A percentile compares a stretch with the other conserved stretches of the same genome.
These are phyloP conservation scores for Tolypocladium guangdongense DNA, from an alignment of 2,329 filamentous ascomycete species.

Conservation along the genomic window DNA sequence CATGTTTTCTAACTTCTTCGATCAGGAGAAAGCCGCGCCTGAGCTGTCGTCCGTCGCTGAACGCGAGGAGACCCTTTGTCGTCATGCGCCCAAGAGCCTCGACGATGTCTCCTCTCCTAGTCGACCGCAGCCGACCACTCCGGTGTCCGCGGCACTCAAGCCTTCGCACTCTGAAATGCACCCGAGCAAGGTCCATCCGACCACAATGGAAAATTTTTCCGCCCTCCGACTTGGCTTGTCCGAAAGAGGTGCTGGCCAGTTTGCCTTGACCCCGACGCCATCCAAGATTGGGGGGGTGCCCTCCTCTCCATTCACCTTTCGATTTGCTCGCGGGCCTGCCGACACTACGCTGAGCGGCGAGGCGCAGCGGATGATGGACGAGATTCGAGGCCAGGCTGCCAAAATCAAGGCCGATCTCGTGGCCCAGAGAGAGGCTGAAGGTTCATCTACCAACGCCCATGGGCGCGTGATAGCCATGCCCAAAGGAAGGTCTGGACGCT, in stretches of 20 bases:
- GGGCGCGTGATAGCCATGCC: slow-evolving; percentile 67
- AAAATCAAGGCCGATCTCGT: slow-evolving; percentile 59
- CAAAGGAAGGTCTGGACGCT: slow-evolving; percentile 68
- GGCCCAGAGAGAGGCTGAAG: slow-evolving; percentile 48
- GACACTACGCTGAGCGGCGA: slow-evolving; percentile 49
- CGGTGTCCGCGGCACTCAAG: slow-evolving; percentile 55
- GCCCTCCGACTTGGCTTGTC: slow-evolving; percentile 74
- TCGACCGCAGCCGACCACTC: slow-evolving; percentile 37
- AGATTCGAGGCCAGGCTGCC: slow-evolving; percentile 60
- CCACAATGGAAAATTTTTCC: slow-evolving; percentile 66
- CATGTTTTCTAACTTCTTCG: slow-evolving; percentile 2
- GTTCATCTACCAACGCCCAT: slow-evolving; percentile 28
- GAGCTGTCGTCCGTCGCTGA: slow-evolving; percentile 34
- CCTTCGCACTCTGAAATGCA: slow-evolving; percentile 80
- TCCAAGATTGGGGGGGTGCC: slow-evolving; percentile 43
- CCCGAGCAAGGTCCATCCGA: slow-evolving; percentile 69
- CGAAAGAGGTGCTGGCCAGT: slow-evolving; percentile 38
- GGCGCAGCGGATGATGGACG: slow-evolving; percentile 50
- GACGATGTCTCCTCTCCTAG: slow-evolving; percentile 24
- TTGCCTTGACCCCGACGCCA: slow-evolving; percentile 46
- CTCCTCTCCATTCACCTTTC: slow-evolving; percentile 56
- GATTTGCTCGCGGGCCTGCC: slow-evolving; percentile 44
- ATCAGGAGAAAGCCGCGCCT: slow-evolving; percentile 18
- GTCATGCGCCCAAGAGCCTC: slow-evolving; percentile 13
- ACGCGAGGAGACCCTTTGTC: slow-evolving; percentile 25